Evolutionary conservation across 345 rosid species (phyloP).

Genomic region (Eucalyptus fibrosa): DNA sequence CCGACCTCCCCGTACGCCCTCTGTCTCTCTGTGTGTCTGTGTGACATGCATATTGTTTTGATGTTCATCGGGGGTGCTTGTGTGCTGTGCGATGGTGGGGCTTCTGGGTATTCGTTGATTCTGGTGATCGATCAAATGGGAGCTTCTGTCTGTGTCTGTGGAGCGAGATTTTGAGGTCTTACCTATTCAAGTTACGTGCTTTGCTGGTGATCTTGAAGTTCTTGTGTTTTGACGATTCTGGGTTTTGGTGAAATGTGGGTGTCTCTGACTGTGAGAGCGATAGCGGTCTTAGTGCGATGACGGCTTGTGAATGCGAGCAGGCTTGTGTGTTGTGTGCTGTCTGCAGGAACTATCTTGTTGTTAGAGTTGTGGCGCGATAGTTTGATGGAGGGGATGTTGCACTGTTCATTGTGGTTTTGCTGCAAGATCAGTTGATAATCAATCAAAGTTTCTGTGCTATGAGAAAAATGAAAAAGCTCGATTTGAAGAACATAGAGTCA

Average conservation of each 20-base stretch:
- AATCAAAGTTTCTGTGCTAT: neutral
- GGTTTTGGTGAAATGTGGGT: neutral
- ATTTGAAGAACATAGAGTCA: fast-evolving
- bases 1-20: slow-evolving; percentile 57
- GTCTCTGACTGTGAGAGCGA: neutral
- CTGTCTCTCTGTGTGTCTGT: neutral
- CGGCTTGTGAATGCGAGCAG: neutral
- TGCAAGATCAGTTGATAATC: neutral
- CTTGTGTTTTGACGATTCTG: neutral
- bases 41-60: neutral
- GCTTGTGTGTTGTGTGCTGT: neutral
- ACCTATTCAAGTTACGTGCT: neutral
- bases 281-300: neutral
- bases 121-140: neutral
- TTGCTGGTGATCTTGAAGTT: neutral
- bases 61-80: neutral
- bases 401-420: neutral
- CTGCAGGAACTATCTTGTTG: neutral
- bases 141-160: neutral
- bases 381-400: neutral
- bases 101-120: neutral
- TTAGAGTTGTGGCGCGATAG: neutral
- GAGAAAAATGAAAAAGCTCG: neutral
- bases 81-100: neutral
- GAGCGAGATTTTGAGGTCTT: neutral